Evolutionary conservation across 176 grass and related monocot genomes (phyloP), one percentile per base, ranked within the genome.

Genomic region (Bothriochloa decipiens): DNA sequence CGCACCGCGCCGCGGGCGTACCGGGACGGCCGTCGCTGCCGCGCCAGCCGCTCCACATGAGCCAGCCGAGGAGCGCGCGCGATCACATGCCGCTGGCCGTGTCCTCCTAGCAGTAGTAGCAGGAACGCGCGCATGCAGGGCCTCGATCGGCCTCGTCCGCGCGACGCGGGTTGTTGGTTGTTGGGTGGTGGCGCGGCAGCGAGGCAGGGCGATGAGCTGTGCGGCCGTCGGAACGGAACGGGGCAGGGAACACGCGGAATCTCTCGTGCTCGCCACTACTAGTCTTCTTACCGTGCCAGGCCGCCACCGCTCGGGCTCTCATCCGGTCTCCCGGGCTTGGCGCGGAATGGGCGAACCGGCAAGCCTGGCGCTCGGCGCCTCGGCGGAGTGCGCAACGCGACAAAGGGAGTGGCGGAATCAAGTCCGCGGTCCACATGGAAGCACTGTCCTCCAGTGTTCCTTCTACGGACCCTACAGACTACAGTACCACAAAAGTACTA

Each of bases 171-270:
- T 36, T 81, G 83, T 77, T 90, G 88, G 65, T 27, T 85, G 83
- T 77, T 90, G 73, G 88, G 79, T 72, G 88, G 88, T 84, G 88
- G 79, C 49, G 79, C 72, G 29, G 83, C 88, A 89, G 36, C 14
- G n/a, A 5, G 72, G 26, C 63, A 82, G 70, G 68, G 28, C 20
- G 52, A 3, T 82, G 88, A 82, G 79, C 84, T 86, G 84, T 52
- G 87, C 70, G 37, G 49, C 81, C 81, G 74, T 13, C 55, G 74
- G 72, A 63, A 4, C 63, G 17, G 47, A 28, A 4, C 35, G 70
- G 62, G 20, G 5, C 58, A 12, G 82, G 83, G 78, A 17, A 58
- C 88, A 90, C 36, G 60, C 75, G 45, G 83, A 90, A 86, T 90
- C 79, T 86, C 84, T 86, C 79, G 74, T 86, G 84, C 67, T 74